Conservation (phyloP, 2,329 filamentous ascomycete species). For the Epichloe typhina region DNA sequence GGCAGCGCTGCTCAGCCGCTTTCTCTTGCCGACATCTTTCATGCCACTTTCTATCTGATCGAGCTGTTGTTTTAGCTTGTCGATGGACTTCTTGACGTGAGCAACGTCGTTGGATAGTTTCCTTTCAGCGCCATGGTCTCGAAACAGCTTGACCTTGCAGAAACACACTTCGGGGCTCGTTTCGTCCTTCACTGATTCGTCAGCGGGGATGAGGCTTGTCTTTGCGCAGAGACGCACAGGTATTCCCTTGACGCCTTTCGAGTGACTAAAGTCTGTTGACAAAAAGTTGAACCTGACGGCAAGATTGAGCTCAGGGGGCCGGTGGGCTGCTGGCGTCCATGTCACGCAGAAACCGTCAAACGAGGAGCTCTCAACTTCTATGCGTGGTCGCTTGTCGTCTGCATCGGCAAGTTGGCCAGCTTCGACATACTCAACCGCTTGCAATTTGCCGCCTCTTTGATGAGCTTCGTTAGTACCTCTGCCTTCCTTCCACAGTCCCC, state of each 20-base stretch:
- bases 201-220: constrained; percentile 53
- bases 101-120: constrained; percentile 91
- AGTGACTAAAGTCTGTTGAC: constrained; percentile 97
- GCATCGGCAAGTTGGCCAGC: constrained; percentile 44
- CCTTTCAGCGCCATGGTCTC: constrained; percentile 87
- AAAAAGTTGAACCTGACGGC: constrained; percentile 96
- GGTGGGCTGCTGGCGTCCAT: constrained; percentile 65
- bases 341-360: constrained; percentile 90
- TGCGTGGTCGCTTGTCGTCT: constrained; percentile 52
- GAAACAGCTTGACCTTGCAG: constrained; percentile 94
- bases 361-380: constrained; percentile 63
- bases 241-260: constrained; percentile 96
- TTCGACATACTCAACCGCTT: constrained; percentile 90
- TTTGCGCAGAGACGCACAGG: constrained; percentile 88
- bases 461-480: constrained; percentile 92
- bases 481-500: constrained; percentile 90
- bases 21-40: constrained; percentile 54
- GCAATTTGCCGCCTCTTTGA: constrained; percentile 78
- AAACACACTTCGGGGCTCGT: constrained; percentile 63
- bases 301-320: constrained; percentile 61
- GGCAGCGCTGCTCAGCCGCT: constrained; percentile 37
- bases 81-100: constrained; percentile 92
- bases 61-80: constrained; percentile 91
- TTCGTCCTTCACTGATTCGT: constrained; percentile 34
- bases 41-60: constrained; percentile 58